These are phyloP conservation scores for Mycothermus thermophilus DNA, from an alignment of 495 filamentous ascomycete genomes.

Conservation along the genomic window DNA sequence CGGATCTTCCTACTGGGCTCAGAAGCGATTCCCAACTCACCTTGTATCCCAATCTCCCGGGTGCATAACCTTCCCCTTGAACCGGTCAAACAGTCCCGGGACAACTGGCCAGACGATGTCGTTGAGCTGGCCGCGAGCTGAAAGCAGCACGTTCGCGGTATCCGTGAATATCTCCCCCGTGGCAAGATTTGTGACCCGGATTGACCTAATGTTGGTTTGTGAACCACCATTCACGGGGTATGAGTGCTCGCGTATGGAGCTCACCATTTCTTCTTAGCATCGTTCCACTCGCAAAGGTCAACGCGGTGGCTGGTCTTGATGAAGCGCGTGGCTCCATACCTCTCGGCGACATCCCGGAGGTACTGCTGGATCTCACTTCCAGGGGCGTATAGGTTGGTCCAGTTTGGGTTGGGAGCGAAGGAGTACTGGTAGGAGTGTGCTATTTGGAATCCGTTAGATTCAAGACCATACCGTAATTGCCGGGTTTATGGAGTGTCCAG, in stretches of 20 bases:
- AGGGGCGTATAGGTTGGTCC: conserved; percentile 50
- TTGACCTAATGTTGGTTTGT: conserved; percentile 9
- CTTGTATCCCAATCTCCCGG: conserved; percentile 35
- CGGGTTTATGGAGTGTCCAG: no score
- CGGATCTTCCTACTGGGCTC: not conserved
- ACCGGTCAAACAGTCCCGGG: conserved; percentile 38
- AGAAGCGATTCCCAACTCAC: conserved; percentile 6
- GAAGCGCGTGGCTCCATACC: conserved; percentile 40
- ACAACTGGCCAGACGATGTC: conserved; percentile 45
- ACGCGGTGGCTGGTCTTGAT: conserved; percentile 30
- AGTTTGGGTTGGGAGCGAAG: conserved; percentile 51
- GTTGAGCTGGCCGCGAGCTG: conserved; percentile 53
- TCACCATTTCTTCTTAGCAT: conserved; percentile 40
- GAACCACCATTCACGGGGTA: no score
- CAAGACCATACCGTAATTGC: no score
- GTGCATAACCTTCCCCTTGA: conserved; percentile 45
- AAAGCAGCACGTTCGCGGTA: conserved; percentile 44
- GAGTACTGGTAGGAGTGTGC: conserved; percentile 50
- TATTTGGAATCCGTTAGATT: conserved; percentile 1
- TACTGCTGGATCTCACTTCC: conserved; percentile 51
- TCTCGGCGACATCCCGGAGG: conserved; percentile 42
- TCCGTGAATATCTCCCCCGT: conserved; percentile 25
- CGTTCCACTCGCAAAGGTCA: conserved; percentile 39
- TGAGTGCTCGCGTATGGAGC: not conserved
- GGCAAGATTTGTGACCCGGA: conserved; percentile 18